These are phyloP conservation scores for Onygenales sp. DNA, from an alignment of 2,329 filamentous ascomycete species.

Conservation along the genomic window DNA sequence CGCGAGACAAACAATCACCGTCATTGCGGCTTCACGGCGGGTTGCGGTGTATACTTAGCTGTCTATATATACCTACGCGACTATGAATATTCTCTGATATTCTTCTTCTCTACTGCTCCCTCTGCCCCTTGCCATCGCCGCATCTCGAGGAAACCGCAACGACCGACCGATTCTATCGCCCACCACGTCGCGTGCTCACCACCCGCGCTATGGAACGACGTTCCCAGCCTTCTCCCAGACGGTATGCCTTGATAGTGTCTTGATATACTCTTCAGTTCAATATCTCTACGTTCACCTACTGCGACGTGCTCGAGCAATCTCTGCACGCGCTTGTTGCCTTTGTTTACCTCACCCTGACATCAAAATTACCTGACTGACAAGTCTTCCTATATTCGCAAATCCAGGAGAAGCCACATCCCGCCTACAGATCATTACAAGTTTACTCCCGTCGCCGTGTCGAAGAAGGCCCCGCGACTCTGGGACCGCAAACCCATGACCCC, in stretches of 20 bases:
- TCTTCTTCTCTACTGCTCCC: not conserved
- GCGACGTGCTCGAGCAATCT: not conserved
- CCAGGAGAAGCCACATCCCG: not conserved
- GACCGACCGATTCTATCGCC: not conserved
- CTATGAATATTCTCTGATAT: not conserved
- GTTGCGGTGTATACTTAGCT: not conserved
- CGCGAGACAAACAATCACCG: not conserved
- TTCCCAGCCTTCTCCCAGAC: not conserved
- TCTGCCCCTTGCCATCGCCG: not conserved
- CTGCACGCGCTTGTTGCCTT: not conserved
- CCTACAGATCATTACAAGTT: constrained; percentile 25
- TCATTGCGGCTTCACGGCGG: not conserved
- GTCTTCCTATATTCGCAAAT: not conserved
- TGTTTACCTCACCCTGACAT: not conserved
- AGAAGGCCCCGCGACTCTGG: constrained; percentile 31
- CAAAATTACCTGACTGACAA: not conserved
- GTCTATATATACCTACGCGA: not conserved
- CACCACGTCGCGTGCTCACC: not conserved
- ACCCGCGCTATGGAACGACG: not conserved
- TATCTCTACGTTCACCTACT: not conserved
- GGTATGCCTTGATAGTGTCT: not conserved
- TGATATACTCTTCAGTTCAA: not conserved
- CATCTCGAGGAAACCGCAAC: not conserved
- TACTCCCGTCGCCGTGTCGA: constrained; percentile 29
- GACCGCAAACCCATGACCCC: constrained; percentile 36